Evolutionary conservation across 768 basidiomycete species (phyloP), one percentile per base, ranked within the genome.

Genomic region (Leccinum pellstonianum): DNA sequence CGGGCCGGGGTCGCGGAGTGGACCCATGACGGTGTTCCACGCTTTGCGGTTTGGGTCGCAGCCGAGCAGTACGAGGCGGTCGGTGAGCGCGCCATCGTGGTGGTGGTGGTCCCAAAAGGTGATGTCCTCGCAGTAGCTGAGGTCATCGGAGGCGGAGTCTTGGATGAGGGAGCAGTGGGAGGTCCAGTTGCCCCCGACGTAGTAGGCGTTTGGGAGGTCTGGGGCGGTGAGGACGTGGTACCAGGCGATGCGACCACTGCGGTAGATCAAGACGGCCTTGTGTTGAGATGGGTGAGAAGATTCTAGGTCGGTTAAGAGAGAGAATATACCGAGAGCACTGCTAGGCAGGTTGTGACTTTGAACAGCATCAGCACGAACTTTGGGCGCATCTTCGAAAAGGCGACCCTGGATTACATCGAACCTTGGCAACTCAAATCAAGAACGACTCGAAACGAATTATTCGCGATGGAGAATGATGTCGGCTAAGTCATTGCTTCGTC

Each of bases 1-100:
- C 5, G 84, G 82, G 4, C 73, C 65, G 2, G 89, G 86, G 64
- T 89, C 73, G 1, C 62, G 70, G 52, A 91, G 68, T 6, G 90
- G 89, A 0, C 90, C 90, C 84, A 88, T 85, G 50, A 80, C 89
- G 7, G 88, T 90, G 68, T 91, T 91, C 90, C 90, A 91, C 27
- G 77, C 70, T 61, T 79, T 79, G 72, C 78, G 79, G 54, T 66
- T 71, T 3, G 78, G 77, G 56, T 81, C 80, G 35, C 80, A 81
- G 25, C 72, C 72, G 25, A 77, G 52, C 1, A 81, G 66, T 7
- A 88, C 70, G 27, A 77, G 73, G 55, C 82, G 81, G 56, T 80
- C 69, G n/a, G 72, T 62, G 29, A 80, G 67, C 5, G 69, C 68
- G 31, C 31, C 31, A 10, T 29, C 81, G 4, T 61, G 63, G 61